Base-by-base conservation (phyloP, 78 protist genomes). In the Protostelium mycophagum region DNA sequence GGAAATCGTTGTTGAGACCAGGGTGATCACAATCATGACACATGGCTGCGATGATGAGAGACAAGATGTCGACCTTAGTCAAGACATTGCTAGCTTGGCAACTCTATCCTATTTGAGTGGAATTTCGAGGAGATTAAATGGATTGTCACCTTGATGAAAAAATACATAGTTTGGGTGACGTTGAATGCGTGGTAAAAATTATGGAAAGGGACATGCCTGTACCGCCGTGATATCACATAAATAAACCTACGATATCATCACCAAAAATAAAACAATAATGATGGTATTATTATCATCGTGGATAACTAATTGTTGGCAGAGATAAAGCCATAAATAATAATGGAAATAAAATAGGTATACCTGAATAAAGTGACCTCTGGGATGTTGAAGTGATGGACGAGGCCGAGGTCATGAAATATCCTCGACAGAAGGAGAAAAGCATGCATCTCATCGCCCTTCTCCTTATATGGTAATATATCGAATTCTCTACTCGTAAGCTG, bases 141-240 rank as follows among this genome's bases (percentile, higher is more conserved):
- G n/a, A n/a, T n/a, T n/a, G n/a, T 25, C 73, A 51, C 73, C 73
- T 51, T 34, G 29, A 86, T 36, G 34, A 86, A 28, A 29, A 25
- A 35, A 83, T 35, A 90, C n/a, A 51, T 29, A 1, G 88, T 90
- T 39, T 90, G 93, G 36, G 83, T 86, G 35, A 91, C 94, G 36
- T 91, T 90, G 39, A 91, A 87, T 23, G 89, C 87, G 25, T 91
- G 94, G 1, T 29, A n/a, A 51, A 88, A 87, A 86, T 91, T 91
- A 39, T 91, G 94, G 85, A 84, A 91, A 1, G 88, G 88, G 1
- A 85, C 86, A 85, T 36, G 36, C 16, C 86, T 35, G 37, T 85
- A 85, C 16, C 37, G 5, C 16, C 63, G 5, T 5, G 36, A 5
- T 35, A 85, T 36, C 36, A 16, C 16, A 85, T 85, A 36, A 16